phyloP scores from a whole-genome alignment of 1,284 basidiomycete species.

The Tremellales sp. region DNA sequence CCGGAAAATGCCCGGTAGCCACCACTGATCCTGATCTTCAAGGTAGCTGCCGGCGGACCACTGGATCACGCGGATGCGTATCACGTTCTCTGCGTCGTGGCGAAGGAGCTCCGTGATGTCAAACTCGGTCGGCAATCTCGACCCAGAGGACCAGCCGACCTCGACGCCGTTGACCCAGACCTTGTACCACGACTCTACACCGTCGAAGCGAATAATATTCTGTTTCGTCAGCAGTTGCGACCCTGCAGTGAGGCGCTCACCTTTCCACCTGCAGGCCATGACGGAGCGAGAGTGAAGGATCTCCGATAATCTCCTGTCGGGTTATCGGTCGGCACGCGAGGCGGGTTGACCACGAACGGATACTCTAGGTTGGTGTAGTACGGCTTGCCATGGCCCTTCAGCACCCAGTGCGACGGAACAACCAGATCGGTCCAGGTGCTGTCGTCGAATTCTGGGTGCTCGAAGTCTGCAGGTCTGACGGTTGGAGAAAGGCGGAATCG shows the following conservation, averaged over 20 bases:
- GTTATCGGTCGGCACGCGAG: neutral
- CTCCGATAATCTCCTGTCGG: neutral
- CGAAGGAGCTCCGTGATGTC: constrained; percentile 9
- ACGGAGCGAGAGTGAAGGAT: neutral
- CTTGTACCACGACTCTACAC: constrained; percentile 23
- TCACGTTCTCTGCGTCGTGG: constrained; percentile 3
- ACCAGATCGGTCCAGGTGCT: neutral
- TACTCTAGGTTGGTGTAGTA: neutral
- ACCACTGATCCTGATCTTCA: constrained; percentile 33
- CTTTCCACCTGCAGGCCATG: neutral
- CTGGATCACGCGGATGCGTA: constrained; percentile 20
- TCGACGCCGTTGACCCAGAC: constrained; percentile 21
- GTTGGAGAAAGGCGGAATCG: neutral
- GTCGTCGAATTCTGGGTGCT: neutral
- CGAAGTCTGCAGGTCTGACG: neutral
- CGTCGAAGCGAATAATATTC: constrained; percentile 21
- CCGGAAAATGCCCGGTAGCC: constrained; percentile 26
- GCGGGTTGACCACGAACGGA: neutral
- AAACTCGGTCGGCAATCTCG: constrained; percentile 19
- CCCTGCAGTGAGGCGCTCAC: neutral
- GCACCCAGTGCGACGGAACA: neutral
- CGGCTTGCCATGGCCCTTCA: neutral
- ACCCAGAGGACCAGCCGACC: constrained; percentile 13
- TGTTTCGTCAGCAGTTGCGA: constrained; percentile 1
- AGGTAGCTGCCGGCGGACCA: constrained; percentile 18